These are phyloP conservation scores for Martensiomyces pterosporus DNA, from an alignment of 192 early-diverging fungal species.

Conservation along the genomic window DNA sequence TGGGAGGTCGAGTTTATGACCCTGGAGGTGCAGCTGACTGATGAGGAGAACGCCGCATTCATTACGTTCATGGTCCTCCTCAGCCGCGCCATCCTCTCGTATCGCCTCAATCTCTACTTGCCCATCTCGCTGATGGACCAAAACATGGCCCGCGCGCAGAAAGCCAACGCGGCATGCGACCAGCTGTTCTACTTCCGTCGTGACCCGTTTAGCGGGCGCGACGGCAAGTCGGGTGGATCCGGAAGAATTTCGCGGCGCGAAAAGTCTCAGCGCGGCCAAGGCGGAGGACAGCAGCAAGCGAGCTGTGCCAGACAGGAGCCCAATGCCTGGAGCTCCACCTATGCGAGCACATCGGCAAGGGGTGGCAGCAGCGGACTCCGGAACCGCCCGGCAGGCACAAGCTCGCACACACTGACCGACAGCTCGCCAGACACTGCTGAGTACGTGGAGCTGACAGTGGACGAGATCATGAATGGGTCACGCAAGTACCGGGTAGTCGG, in stretches of 20 bases:
- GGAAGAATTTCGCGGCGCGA: slow-evolving; percentile 35
- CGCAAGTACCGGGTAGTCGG: slow-evolving; percentile 64
- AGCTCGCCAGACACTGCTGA: slow-evolving; percentile 47
- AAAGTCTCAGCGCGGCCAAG: too few relatives aligned
- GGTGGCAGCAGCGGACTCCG: neutral
- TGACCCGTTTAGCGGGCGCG: slow-evolving; percentile 59
- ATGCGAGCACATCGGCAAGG: neutral
- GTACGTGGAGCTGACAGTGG: slow-evolving; percentile 74
- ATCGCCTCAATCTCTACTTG: slow-evolving; percentile 89
- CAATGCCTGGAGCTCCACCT: neutral
- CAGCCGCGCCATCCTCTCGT: slow-evolving; percentile 82
- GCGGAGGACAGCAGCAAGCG: too few relatives aligned
- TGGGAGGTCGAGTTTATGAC: slow-evolving; percentile 98
- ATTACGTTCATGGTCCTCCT: slow-evolving; percentile 93
- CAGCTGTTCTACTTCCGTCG: slow-evolving; percentile 91
- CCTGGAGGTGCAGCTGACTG: slow-evolving; percentile 94
- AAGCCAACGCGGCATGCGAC: slow-evolving; percentile 67
- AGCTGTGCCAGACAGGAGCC: too few relatives aligned
- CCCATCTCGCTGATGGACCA: slow-evolving; percentile 92
- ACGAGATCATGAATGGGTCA: slow-evolving; percentile 92
- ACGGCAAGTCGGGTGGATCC: slow-evolving; percentile 31
- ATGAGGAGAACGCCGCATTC: slow-evolving; percentile 95
- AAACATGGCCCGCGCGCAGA: slow-evolving; percentile 86
- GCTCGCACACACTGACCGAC: neutral
- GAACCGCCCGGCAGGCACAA: neutral